phyloP scores from a whole-genome alignment of 805 yeast species.

The Wickerhamiella galacta region DNA sequence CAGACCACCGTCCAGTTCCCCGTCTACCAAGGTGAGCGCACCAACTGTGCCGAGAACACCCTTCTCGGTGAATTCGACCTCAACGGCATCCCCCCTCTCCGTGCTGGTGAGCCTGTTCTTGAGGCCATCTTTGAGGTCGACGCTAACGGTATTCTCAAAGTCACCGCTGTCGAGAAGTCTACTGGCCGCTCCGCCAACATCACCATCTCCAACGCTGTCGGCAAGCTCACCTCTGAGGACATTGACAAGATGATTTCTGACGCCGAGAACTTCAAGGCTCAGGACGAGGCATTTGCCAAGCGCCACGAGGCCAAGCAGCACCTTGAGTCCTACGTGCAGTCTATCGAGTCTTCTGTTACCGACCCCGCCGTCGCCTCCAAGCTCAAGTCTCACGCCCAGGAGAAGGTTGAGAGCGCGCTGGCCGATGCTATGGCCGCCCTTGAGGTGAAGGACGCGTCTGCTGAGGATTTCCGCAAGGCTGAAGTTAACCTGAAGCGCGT shows the following conservation, averaged over 20 bases:
- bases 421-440: slow-evolving; percentile 97
- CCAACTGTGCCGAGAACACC: slow-evolving; percentile 94
- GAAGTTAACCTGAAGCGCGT: slow-evolving; percentile 98
- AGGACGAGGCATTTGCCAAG: slow-evolving; percentile 99
- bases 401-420: slow-evolving; percentile 93
- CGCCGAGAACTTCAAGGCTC: slow-evolving; percentile 97
- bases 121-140: slow-evolving; percentile 98
- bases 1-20: slow-evolving; percentile 98
- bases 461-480: slow-evolving; percentile 98
- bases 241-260: slow-evolving; percentile 97
- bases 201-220: slow-evolving; percentile 97
- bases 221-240: slow-evolving; percentile 91
- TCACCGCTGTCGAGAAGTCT: slow-evolving; percentile 95
- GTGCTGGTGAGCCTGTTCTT: slow-evolving; percentile 98
- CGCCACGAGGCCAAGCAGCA: slow-evolving; percentile 98
- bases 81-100: slow-evolving; percentile 94
- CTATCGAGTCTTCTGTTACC: slow-evolving; percentile 88
- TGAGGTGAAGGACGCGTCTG: slow-evolving; percentile 88
- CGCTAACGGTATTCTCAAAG: slow-evolving; percentile 99
- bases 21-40: slow-evolving; percentile 99
- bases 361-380: slow-evolving; percentile 97
- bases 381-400: slow-evolving; percentile 91
- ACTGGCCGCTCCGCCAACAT: slow-evolving; percentile 97
- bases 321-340: slow-evolving; percentile 94
- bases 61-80: slow-evolving; percentile 96